Evolutionary conservation across 108 stramenopile species (phyloP).

Genomic region (Cyclostephanos invisitatus): DNA sequence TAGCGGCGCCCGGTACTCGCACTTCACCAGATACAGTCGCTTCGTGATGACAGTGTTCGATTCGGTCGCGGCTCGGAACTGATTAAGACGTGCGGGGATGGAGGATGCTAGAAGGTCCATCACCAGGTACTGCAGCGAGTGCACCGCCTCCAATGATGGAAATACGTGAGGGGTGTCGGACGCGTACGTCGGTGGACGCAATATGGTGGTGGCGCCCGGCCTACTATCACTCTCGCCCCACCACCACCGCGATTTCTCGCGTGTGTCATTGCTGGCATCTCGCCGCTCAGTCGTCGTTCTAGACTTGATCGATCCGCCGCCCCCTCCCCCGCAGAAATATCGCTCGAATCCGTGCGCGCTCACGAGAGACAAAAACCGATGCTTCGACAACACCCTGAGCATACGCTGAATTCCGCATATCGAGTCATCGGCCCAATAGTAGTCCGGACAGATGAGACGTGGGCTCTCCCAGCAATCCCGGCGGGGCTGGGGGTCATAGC

Average conservation of each 20-base stretch:
- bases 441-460: slow-evolving; percentile 79
- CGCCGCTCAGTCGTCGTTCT: neutral
- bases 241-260: neutral
- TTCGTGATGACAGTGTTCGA: slow-evolving; percentile 78
- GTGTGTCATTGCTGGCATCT: neutral
- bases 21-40: slow-evolving; percentile 86
- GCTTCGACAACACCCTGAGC: slow-evolving; percentile 61
- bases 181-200: slow-evolving; percentile 39
- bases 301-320: neutral
- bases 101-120: slow-evolving; percentile 33
- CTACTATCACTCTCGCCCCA: neutral
- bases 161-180: slow-evolving; percentile 42
- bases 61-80: slow-evolving; percentile 78
- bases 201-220: neutral
- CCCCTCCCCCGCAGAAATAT: slow-evolving; percentile 1
- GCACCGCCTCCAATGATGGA: slow-evolving; percentile 42
- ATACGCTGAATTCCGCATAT: slow-evolving; percentile 64
- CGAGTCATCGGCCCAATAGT: slow-evolving; percentile 84
- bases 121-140: slow-evolving; percentile 42
- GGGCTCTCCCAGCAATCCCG: slow-evolving; percentile 88
- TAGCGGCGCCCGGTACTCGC: slow-evolving; percentile 87
- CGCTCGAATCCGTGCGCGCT: slow-evolving; percentile 40
- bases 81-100: slow-evolving; percentile 64
- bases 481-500: slow-evolving; percentile 51
- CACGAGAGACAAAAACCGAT: slow-evolving; percentile 57